A percentile compares a stretch with the other conserved stretches of the same genome.
Conservation (phyloP, 2,329 filamentous ascomycete genomes). For the Nemania serpens region DNA sequence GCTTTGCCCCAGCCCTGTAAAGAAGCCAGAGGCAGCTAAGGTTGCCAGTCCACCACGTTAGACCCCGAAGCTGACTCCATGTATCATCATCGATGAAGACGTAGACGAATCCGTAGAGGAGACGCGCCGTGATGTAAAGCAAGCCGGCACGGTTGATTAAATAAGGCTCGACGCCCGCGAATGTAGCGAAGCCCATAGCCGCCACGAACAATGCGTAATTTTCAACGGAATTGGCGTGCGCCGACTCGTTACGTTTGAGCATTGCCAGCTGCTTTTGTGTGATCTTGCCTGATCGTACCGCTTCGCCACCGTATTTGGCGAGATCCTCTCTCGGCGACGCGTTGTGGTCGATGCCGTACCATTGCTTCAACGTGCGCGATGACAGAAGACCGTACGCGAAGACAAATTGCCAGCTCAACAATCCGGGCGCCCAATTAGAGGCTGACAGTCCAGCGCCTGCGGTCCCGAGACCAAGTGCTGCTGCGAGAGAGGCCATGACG, state of each 20-base stretch:
- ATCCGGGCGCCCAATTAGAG: conserved; percentile 37
- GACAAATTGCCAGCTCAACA: conserved; percentile 47
- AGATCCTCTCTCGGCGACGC: conserved; percentile 52
- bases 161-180: conserved; percentile 44
- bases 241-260: conserved; percentile 49
- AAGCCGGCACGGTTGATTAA: conserved; percentile 46
- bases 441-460: conserved; percentile 14
- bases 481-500: conserved; percentile 29
- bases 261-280: conserved; percentile 48
- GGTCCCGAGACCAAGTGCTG: conserved; percentile 37
- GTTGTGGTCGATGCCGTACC: conserved; percentile 53
- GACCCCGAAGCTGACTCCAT: conserved; percentile 44
- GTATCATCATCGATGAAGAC: conserved; percentile 44
- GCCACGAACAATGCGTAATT: conserved; percentile 46
- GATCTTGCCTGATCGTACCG: conserved; percentile 50
- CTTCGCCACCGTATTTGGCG: conserved; percentile 49
- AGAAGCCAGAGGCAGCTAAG: conserved; percentile 43
- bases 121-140: conserved; percentile 47
- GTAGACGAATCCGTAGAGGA: conserved; percentile 49
- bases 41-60: conserved; percentile 51
- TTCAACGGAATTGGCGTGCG: conserved; percentile 53
- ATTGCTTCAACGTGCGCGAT: conserved; percentile 48
- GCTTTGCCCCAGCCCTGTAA: conserved; percentile 25
- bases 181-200: conserved; percentile 46
- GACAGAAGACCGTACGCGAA: conserved; percentile 51